Percentiles rank a stretch among this genome's conserved stretches.
phyloP scores from a whole-genome alignment of 2,329 filamentous ascomycete species.

The Thelonectria rubi region DNA sequence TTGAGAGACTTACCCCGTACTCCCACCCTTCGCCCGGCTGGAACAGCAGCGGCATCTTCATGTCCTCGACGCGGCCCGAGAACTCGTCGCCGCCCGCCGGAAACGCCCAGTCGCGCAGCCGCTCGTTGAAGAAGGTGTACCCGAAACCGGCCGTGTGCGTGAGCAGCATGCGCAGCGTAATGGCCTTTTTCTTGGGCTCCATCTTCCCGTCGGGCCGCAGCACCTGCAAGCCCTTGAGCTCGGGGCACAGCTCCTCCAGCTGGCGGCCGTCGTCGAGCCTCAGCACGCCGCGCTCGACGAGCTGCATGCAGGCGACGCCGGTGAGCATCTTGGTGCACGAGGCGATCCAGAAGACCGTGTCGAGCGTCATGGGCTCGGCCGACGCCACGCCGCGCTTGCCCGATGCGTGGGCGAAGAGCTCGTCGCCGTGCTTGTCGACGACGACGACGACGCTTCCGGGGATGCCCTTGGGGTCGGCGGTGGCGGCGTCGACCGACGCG shows the following conservation, averaged over 20 bases:
- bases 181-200: constrained; percentile 56
- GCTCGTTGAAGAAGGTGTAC: constrained; percentile 64
- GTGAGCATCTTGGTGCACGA: constrained; percentile 66
- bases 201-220: constrained; percentile 49
- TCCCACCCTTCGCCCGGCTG: constrained; percentile 71
- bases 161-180: constrained; percentile 67
- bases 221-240: constrained; percentile 59
- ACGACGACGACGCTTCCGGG: constrained; percentile 57
- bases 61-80: constrained; percentile 60
- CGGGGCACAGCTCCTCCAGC: constrained; percentile 58
- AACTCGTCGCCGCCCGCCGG: constrained; percentile 67
- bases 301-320: constrained; percentile 64
- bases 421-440: constrained; percentile 57
- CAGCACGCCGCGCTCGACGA: constrained; percentile 61
- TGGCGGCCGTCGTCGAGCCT: constrained; percentile 58
- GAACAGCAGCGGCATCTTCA: constrained; percentile 65
- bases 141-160: constrained; percentile 65
- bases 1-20: constrained; percentile 59
- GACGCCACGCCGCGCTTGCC: constrained; percentile 56
- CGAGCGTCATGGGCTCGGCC: constrained; percentile 63
- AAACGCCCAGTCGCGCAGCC: constrained; percentile 55
- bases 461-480: constrained; percentile 51
- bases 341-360: constrained; percentile 69
- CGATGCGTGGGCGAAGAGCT: constrained; percentile 58
- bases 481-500: constrained; percentile 49